Conservation (phyloP, 371 early-diverging fungal species). For the Capillidium rhysosporum region DNA sequence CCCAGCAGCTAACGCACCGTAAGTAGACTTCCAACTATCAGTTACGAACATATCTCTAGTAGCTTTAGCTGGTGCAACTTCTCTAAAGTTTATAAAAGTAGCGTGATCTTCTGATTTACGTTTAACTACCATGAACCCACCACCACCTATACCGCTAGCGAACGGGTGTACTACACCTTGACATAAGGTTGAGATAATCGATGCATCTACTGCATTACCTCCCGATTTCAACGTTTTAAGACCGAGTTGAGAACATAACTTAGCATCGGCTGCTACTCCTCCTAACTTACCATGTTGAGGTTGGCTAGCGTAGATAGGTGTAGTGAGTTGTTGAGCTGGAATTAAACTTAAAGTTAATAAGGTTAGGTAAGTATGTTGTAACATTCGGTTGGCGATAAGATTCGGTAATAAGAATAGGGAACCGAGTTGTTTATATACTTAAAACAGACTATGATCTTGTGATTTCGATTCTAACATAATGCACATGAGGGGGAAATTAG, state of each 20-base stretch:
- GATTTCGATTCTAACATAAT: too few species aligned
- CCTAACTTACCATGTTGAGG: not conserved
- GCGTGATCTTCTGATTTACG: not conserved
- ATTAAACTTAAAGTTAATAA: too few species aligned
- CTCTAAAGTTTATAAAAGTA: slow-evolving; percentile 58
- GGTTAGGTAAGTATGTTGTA: too few species aligned
- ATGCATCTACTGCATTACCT: slow-evolving; percentile 96
- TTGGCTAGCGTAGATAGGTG: too few species aligned
- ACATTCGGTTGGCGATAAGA: too few species aligned
- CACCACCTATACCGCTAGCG: slow-evolving; percentile 77
- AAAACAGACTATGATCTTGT: too few species aligned
- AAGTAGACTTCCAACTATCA: slow-evolving; percentile 26
- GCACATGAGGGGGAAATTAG: too few species aligned
- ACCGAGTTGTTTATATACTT: too few species aligned
- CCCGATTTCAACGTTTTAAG: slow-evolving; percentile 54
- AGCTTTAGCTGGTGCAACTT: slow-evolving; percentile 68
- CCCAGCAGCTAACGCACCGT: slow-evolving; percentile 68
- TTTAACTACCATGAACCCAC: not conserved
- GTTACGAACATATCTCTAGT: slow-evolving; percentile 45
- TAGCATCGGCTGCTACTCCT: not conserved
- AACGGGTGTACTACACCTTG: slow-evolving; percentile 87
- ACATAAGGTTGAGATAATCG: slow-evolving; percentile 81
- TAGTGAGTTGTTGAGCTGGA: too few species aligned
- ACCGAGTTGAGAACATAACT: not conserved
- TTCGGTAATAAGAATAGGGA: too few species aligned